A percentile compares a stretch with the other conserved stretches of the same genome.
These are phyloP conservation scores for Aquilaria sinensis DNA, from an alignment of 345 rosid species.

Conservation along the genomic window DNA sequence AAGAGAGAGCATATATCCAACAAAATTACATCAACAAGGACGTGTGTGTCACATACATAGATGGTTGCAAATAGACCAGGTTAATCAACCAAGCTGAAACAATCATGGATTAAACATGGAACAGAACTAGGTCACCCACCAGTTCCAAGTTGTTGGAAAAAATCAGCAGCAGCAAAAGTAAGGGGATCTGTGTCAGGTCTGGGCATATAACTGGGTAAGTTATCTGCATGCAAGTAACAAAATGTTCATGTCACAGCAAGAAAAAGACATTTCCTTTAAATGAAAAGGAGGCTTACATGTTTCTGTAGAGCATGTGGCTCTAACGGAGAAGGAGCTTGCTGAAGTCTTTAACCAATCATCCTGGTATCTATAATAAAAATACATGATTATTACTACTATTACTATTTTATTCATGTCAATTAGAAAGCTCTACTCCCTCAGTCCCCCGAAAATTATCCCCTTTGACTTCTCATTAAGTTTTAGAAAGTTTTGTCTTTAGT, in stretches of 20 bases:
- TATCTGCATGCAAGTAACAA: constrained; percentile 42
- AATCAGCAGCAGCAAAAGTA: constrained; percentile 86
- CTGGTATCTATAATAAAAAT: constrained; percentile 68
- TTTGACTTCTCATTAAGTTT: too few relatives aligned
- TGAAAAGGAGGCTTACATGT: constrained; percentile 46
- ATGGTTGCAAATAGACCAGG: too few relatives aligned
- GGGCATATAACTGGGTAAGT: constrained; percentile 85
- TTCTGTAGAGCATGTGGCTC: constrained; percentile 89
- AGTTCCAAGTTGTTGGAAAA: constrained; percentile 92
- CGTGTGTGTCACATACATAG: too few relatives aligned
- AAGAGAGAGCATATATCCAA: too few relatives aligned
- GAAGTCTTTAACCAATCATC: constrained; percentile 98
- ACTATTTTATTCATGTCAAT: neutral
- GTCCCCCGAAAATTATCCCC: too few relatives aligned
- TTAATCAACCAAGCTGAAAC: too few relatives aligned
- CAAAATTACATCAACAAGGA: too few relatives aligned
- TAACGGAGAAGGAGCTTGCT: constrained; percentile 78
- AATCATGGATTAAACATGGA: too few relatives aligned
- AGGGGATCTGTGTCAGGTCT: constrained; percentile 96
- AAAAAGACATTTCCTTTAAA: constrained; percentile 6
- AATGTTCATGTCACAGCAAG: neutral
- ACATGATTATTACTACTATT: constrained; percentile 1
- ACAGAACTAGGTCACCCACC: constrained; percentile 39
- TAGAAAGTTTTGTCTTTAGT: too few relatives aligned
- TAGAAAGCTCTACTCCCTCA: too few relatives aligned